Conservation (phyloP, 805 yeast species). For the Metschnikowia cubensis region DNA sequence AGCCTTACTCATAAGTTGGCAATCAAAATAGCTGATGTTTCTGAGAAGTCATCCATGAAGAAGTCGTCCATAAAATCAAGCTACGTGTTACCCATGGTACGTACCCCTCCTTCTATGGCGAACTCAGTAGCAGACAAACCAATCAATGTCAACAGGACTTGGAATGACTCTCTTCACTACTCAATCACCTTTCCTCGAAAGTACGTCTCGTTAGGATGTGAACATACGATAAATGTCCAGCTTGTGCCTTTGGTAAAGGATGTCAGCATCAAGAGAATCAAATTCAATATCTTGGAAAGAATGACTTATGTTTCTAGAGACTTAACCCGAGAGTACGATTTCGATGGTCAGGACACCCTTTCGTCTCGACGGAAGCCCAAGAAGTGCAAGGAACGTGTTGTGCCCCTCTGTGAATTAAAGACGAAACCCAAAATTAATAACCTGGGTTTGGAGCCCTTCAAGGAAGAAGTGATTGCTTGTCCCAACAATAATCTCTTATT, state of each 20-base stretch:
- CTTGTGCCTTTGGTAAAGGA: constrained; percentile 63
- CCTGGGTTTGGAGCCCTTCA: constrained; percentile 43
- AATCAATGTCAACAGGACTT: constrained; percentile 66
- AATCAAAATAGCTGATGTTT: constrained; percentile 37
- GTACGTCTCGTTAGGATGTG: constrained; percentile 60
- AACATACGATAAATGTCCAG: constrained; percentile 57
- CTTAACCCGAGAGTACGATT: constrained; percentile 50
- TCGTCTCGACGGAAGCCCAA: constrained; percentile 4
- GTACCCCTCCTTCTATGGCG: constrained; percentile 56
- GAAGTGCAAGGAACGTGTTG: constrained; percentile 42
- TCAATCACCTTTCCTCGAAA: constrained; percentile 69
- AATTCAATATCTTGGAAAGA: constrained; percentile 63
- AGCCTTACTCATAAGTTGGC: constrained; percentile 40
- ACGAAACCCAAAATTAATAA: constrained; percentile 42
- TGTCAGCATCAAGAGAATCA: constrained; percentile 57
- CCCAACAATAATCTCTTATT: constrained; percentile 59
- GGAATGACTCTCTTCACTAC: constrained; percentile 70
- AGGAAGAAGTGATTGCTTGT: constrained; percentile 57
- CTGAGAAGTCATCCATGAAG: constrained; percentile 30
- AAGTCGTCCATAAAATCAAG: constrained; percentile 30
- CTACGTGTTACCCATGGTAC: constrained; percentile 44
- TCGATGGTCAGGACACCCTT: constrained; percentile 32
- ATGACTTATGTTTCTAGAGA: constrained; percentile 59
- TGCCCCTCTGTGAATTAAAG: constrained; percentile 61
- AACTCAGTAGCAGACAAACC: constrained; percentile 65